A percentile compares a stretch with the other conserved stretches of the same genome.
These are phyloP conservation scores for Colletotrichum brevisporum DNA, from an alignment of 2,329 filamentous ascomycete genomes.

Conservation along the genomic window DNA sequence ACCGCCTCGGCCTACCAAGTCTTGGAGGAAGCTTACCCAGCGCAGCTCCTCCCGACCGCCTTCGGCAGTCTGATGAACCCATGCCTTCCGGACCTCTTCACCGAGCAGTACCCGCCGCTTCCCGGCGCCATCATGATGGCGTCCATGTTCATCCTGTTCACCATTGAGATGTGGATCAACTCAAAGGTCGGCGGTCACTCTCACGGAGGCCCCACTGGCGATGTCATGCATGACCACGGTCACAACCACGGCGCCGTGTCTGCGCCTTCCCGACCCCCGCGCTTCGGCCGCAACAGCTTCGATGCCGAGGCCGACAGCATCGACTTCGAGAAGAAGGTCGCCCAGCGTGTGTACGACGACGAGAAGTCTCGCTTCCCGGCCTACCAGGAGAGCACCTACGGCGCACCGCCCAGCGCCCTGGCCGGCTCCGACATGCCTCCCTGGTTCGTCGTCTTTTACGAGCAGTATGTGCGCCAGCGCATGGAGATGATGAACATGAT, in stretches of 20 bases:
- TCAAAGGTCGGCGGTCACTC: conserved; percentile 71
- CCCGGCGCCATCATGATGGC: conserved; percentile 77
- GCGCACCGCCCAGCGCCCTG: conserved; percentile 45
- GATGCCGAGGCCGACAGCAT: conserved; percentile 50
- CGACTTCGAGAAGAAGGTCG: conserved; percentile 58
- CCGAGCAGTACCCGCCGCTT: conserved; percentile 71
- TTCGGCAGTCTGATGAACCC: conserved; percentile 67
- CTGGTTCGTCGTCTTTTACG: conserved; percentile 75
- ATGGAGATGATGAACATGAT: conserved; percentile 71
- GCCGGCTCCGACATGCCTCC: conserved; percentile 67
- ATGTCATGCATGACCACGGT: conserved; percentile 28
- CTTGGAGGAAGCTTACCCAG: background rate
- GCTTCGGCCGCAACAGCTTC: conserved; percentile 49
- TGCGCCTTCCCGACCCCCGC: conserved; percentile 50
- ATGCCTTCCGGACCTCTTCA: conserved; percentile 73
- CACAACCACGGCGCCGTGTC: conserved; percentile 25
- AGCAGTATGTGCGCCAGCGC: conserved; percentile 73
- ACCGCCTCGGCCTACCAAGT: fast-evolving
- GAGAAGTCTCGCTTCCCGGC: conserved; percentile 47
- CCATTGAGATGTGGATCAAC: conserved; percentile 74
- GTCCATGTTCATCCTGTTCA: conserved; percentile 72
- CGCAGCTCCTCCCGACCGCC: conserved; percentile 70
- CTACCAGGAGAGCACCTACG: conserved; percentile 43
- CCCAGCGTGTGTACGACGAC: conserved; percentile 56
- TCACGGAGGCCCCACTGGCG: conserved; percentile 69